Conservation (phyloP, 768 basidiomycete species). For the Naganishia friedmannii region DNA sequence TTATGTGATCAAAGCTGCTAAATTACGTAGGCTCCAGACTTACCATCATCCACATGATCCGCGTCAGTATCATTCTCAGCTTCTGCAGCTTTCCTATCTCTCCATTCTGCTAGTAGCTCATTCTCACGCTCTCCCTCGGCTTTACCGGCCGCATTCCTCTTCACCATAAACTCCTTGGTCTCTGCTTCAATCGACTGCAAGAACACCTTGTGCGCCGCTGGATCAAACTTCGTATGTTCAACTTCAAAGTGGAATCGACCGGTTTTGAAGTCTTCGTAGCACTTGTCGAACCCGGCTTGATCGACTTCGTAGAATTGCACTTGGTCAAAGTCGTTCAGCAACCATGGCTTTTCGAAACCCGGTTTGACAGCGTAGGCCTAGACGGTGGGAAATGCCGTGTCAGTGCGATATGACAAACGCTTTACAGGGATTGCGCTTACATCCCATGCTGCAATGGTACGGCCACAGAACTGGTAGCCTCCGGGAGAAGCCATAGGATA, state of each 20-base stretch:
- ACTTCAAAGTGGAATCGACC: constrained; percentile 53
- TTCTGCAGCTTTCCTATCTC: constrained; percentile 29
- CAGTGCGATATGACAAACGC: not conserved
- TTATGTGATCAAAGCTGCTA: not conserved
- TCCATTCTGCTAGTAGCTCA: constrained; percentile 56
- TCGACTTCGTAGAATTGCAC: constrained; percentile 56
- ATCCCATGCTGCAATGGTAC: constrained; percentile 66
- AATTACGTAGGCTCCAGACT: not conserved
- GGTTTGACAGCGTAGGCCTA: constrained; percentile 41
- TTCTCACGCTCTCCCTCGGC: constrained; percentile 53
- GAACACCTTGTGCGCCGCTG: constrained; percentile 58
- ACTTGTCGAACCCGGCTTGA: constrained; percentile 56
- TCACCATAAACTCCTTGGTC: constrained; percentile 54
- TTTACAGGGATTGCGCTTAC: constrained; percentile 51
- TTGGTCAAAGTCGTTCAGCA: constrained; percentile 66
- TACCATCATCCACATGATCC: constrained; percentile 27
- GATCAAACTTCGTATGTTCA: constrained; percentile 59
- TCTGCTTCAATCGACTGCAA: constrained; percentile 55
- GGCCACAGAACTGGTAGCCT: constrained; percentile 64
- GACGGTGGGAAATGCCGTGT: not conserved
- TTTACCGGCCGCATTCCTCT: constrained; percentile 46
- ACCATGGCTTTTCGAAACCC: constrained; percentile 59
- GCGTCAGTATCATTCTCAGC: constrained; percentile 12
- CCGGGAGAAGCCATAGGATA: constrained; percentile 52
- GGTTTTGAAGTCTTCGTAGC: constrained; percentile 37